Conservation (phyloP, 2,329 filamentous ascomycete genomes). For the Hortaea werneckii region DNA sequence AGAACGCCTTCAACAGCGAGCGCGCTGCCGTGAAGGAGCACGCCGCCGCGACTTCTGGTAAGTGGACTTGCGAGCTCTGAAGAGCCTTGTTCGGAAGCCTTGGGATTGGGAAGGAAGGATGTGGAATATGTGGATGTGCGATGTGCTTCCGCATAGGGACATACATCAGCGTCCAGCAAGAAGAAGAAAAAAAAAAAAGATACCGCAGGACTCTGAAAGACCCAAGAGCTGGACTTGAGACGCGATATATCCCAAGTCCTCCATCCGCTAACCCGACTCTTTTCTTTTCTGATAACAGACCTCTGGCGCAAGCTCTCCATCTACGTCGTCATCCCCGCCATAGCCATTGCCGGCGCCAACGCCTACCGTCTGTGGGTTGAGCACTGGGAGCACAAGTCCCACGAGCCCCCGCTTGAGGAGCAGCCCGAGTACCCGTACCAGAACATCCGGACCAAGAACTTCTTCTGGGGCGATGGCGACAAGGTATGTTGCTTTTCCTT, state of each 20-base stretch:
- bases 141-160: too few relatives aligned
- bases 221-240: too few relatives aligned
- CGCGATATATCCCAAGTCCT: too few relatives aligned
- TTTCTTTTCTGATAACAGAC: slow-evolving; percentile 41
- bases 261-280: too few relatives aligned
- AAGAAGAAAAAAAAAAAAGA: too few relatives aligned
- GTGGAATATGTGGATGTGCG: not conserved
- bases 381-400: slow-evolving; percentile 92
- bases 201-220: too few relatives aligned
- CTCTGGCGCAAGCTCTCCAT: slow-evolving; percentile 93
- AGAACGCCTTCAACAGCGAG: slow-evolving; percentile 93
- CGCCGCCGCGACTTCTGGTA: slow-evolving; percentile 73
- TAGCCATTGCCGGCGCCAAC: slow-evolving; percentile 66
- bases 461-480: slow-evolving; percentile 87
- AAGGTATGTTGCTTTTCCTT: slow-evolving; percentile 50
- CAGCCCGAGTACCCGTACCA: slow-evolving; percentile 89
- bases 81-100: not conserved
- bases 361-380: slow-evolving; percentile 86
- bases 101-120: not conserved
- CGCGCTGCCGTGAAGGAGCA: slow-evolving; percentile 84
- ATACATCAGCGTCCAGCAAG: not conserved
- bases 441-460: slow-evolving; percentile 97
- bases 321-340: slow-evolving; percentile 65
- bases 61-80: slow-evolving; percentile 27
- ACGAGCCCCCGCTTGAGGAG: slow-evolving; percentile 81